phyloP scores from a whole-genome alignment of 139 green algal genomes.

The Micractinium sp. region DNA sequence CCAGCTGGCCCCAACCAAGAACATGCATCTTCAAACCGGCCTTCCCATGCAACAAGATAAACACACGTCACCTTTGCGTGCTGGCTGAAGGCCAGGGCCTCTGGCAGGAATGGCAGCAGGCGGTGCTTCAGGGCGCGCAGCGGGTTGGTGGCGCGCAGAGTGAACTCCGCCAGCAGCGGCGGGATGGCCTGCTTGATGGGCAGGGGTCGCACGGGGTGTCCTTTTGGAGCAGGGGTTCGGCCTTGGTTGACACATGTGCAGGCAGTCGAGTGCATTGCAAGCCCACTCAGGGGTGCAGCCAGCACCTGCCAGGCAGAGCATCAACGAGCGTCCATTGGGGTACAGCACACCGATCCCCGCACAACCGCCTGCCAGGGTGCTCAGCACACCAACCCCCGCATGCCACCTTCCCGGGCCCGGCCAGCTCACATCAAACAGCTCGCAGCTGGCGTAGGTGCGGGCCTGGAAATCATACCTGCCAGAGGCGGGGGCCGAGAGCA shows the following conservation, averaged over 20 bases:
- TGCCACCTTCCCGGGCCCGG: neutral
- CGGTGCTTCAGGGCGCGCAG: neutral
- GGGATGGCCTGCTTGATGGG: neutral
- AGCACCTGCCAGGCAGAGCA: no score
- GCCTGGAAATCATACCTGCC: conserved; percentile 28
- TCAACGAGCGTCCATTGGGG: no score
- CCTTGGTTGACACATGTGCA: neutral
- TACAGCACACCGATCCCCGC: neutral
- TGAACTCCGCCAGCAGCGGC: conserved; percentile 20
- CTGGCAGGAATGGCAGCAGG: conserved; percentile 8
- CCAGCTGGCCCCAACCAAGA: no score
- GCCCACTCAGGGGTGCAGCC: neutral
- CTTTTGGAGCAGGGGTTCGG: no score
- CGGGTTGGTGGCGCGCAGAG: neutral
- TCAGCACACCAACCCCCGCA: neutral
- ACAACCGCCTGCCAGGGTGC: neutral
- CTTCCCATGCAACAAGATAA: neutral
- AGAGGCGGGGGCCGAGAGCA: neutral
- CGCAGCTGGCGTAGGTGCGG: neutral
- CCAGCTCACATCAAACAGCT: conserved; percentile 5
- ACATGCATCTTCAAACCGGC: no score
- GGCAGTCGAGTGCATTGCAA: neutral
- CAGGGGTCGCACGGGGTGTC: no score
- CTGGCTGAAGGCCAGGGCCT: neutral
- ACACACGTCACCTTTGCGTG: neutral